Base-by-base conservation (phyloP, 169 alveolate genomes). In the Cryptosporidium canis region DNA sequence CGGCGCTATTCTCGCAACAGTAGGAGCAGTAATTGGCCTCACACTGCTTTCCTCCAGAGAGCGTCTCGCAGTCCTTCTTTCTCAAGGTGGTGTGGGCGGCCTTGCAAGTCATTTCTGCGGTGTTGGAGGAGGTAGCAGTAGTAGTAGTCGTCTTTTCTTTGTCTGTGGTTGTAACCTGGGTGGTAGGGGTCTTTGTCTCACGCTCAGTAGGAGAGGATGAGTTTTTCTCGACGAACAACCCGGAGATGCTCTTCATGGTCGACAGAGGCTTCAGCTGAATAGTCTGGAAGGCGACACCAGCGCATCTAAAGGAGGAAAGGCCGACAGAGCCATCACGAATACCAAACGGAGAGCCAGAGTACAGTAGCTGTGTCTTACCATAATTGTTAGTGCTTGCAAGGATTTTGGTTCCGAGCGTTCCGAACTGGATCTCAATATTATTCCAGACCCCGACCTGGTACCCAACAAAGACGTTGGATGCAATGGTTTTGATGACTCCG, bases 401-500 rank as follows among this genome's bases (percentile, higher is more conserved):
- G 14, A 77, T 61, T 33, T 39, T 77, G 44, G 61, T 63, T 77
- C 87, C 87, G 27, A 77, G 63, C 9, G 68, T 77, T 27, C 87
- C 87, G 27, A 77, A 77, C 16, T 77, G 87, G 0, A 77, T 56
- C 48, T 77, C 87, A 43, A 77, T 77, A 24, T 77, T 77, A 31
- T 77, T 77, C 87, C 87, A 77, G 14, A 61, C 72, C 16, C 87
- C 87, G 27, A 77, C 70, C 21, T 77, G 87, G 66, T 77, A 77
- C 12, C 87, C 87, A 43, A 77, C 65, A 39, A 77, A 61, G 14
- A 77, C 66, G 35, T 77, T 77, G 9, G 72, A 58, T 56, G 87
- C 77, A 12, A 58, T 41, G 11, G 87, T 77, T 41, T 18, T 77
- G 27, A 77, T 77, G 3, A 77, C 63, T 1, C 87, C 87, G 24